A percentile compares a stretch with the other conserved stretches of the same genome.
phyloP scores from a whole-genome alignment of 805 yeast species.

The Metschnikowia chrysomelidarum region DNA sequence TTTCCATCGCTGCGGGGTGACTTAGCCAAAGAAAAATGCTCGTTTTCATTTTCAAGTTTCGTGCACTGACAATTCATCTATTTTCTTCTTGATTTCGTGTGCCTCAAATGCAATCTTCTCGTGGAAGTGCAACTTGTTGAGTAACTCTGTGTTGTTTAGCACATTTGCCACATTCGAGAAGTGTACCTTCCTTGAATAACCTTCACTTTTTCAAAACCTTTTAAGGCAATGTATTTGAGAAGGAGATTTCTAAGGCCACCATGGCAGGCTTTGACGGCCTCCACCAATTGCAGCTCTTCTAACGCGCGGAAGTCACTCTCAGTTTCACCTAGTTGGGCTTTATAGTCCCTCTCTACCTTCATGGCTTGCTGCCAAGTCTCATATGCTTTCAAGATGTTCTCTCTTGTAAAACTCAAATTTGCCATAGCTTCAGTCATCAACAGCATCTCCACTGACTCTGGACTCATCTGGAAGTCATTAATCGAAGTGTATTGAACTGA shows the following conservation, averaged over 20 bases:
- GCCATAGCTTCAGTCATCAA: neutral
- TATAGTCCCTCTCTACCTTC: neutral
- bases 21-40: neutral
- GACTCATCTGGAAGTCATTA: neutral
- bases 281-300: no score
- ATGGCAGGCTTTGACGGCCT: no score
- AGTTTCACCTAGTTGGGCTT: neutral
- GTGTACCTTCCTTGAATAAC: neutral
- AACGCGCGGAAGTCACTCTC: no score
- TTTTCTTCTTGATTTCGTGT: neutral
- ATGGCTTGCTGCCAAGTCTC: neutral
- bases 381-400: neutral
- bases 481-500: neutral
- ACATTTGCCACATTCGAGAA: neutral
- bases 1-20: neutral
- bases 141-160: no score
- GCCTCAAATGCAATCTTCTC: no score
- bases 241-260: no score
- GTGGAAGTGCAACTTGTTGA: no score
- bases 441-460: neutral
- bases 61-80: neutral
- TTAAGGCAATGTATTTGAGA: neutral
- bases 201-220: neutral
- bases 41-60: neutral
- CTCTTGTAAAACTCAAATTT: neutral